Evolutionary conservation across 305 asterid species (phyloP).

Genomic region (Striga hermonthica): DNA sequence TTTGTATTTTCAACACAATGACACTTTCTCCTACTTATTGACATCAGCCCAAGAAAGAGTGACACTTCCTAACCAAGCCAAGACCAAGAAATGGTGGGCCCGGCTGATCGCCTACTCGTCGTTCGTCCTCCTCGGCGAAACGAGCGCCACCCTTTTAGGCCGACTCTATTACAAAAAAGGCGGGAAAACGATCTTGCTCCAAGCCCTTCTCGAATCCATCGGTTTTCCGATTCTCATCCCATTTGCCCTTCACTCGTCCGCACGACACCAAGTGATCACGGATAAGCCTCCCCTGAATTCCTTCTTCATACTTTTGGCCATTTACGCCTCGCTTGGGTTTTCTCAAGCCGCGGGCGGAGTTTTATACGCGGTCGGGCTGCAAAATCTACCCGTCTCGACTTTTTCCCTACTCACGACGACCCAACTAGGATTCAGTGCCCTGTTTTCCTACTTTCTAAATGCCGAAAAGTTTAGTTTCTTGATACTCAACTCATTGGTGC

Average conservation of each 20-base stretch:
- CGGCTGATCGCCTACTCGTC: slow-evolving; percentile 29
- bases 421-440: slow-evolving; percentile 57
- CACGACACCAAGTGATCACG: neutral
- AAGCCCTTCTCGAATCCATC: slow-evolving; percentile 40
- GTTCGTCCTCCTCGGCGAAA: slow-evolving; percentile 43
- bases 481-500: slow-evolving; percentile 45
- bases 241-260: slow-evolving; percentile 31
- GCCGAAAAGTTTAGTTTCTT: slow-evolving; percentile 46
- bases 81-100: slow-evolving; percentile 34
- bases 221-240: slow-evolving; percentile 54
- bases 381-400: slow-evolving; percentile 50
- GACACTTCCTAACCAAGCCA: neutral
- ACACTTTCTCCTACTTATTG: neutral
- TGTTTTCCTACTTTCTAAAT: slow-evolving; percentile 54
- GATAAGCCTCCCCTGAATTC: neutral
- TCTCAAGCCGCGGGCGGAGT: slow-evolving; percentile 34
- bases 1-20: neutral
- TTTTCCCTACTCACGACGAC: slow-evolving; percentile 43
- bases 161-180: slow-evolving; percentile 47
- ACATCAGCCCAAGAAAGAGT: slow-evolving; percentile 28
- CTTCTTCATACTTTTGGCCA: neutral
- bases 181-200: slow-evolving; percentile 38
- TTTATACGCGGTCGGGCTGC: slow-evolving; percentile 46
- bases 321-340: slow-evolving; percentile 40
- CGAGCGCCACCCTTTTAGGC: slow-evolving; percentile 40